phyloP scores from a whole-genome alignment of 306 rosid genomes.

The Cicer cuneatum region DNA sequence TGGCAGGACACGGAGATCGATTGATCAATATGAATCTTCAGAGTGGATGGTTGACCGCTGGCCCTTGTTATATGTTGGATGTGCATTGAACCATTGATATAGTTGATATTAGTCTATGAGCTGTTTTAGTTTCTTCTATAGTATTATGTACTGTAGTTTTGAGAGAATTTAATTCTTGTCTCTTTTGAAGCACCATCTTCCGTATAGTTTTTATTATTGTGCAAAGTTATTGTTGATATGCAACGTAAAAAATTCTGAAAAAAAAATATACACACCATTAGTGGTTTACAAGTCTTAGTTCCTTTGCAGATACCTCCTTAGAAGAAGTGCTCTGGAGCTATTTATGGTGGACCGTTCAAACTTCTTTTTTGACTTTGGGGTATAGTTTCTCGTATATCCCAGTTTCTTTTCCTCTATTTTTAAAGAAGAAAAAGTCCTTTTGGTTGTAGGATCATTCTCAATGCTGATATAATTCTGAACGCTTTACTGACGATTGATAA shows the following conservation, averaged over 20 bases:
- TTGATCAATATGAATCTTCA: not conserved
- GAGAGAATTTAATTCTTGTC: constrained; percentile 12
- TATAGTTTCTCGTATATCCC: constrained; percentile 49
- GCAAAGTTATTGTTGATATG: constrained; percentile 27
- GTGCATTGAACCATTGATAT: constrained; percentile 24
- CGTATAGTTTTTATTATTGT: constrained; percentile 18
- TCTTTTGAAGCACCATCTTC: constrained; percentile 24
- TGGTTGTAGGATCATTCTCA: constrained; percentile 18
- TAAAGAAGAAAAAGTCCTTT: constrained; percentile 14
- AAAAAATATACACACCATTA: constrained; percentile 3
- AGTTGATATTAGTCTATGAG: constrained; percentile 31
- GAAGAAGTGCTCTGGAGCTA: constrained; percentile 98
- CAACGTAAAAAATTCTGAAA: constrained; percentile 15
- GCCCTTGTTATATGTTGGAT: not conserved
- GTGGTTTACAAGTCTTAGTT: constrained; percentile 38
- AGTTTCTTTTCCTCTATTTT: constrained; percentile 18
- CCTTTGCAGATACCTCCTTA: constrained; percentile 78
- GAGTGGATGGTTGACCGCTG: not conserved
- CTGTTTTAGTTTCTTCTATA: constrained; percentile 20
- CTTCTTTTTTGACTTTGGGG: constrained; percentile 96
- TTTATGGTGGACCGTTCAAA: constrained; percentile 97
- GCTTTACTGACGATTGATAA: constrained; percentile 30
- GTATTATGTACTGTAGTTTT: not conserved
- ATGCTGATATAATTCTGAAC: constrained; percentile 15
- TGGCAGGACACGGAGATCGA: not conserved